Conservation (phyloP, 148 eudicot species). For the Chenopodium album region DNA sequence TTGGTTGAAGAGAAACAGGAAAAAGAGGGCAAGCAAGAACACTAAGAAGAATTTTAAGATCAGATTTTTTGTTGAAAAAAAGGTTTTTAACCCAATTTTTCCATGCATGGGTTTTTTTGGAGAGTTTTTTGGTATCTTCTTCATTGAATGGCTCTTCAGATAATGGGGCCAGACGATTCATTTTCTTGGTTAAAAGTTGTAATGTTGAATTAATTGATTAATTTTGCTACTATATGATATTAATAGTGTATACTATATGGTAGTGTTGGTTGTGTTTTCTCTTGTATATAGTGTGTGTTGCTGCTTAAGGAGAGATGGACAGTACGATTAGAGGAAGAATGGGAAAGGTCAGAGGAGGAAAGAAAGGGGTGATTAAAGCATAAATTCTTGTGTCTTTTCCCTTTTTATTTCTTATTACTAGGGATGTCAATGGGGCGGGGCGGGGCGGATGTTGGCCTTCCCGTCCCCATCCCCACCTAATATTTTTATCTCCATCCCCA, state of each 20-base stretch:
- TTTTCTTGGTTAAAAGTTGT: too few relatives aligned
- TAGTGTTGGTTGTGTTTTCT: too few relatives aligned
- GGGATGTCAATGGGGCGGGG: too few relatives aligned
- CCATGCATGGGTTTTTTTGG: slow-evolving; percentile 55
- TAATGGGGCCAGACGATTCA: slow-evolving; percentile 37
- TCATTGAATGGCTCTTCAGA: slow-evolving; percentile 46
- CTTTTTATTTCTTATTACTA: too few relatives aligned
- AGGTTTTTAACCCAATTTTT: slow-evolving; percentile 63
- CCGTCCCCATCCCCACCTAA: too few relatives aligned
- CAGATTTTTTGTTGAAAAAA: slow-evolving; percentile 63
- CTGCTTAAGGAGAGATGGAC: not conserved
- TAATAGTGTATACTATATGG: too few relatives aligned
- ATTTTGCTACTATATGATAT: not conserved
- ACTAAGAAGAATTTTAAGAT: slow-evolving; percentile 74
- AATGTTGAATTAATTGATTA: not conserved
- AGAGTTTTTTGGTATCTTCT: slow-evolving; percentile 39
- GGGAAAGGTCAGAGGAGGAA: too few relatives aligned
- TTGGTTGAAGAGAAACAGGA: slow-evolving; percentile 50
- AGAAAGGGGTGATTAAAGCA: not conserved
- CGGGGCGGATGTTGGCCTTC: too few relatives aligned
- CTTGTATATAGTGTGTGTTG: not conserved
- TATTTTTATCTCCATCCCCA: too few relatives aligned
- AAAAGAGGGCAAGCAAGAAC: slow-evolving; percentile 96
- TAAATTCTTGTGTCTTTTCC: not conserved
- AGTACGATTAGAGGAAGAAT: not conserved